Conservation (phyloP, 208 protist species). For the Paratrypanosoma confusum region DNA sequence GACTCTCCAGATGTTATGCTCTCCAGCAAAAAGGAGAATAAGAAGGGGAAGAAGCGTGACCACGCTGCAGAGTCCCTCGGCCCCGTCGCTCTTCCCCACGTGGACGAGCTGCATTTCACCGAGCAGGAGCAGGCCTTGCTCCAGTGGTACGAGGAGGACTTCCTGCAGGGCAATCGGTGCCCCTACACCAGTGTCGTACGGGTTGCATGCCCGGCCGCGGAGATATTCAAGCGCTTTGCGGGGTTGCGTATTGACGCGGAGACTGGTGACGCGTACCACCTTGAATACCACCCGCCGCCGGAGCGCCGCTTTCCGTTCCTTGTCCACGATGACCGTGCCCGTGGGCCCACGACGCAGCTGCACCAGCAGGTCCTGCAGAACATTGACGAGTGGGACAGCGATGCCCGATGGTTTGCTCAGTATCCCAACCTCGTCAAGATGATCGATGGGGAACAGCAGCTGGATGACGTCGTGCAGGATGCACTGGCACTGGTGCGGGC, state of each 20-base stretch:
- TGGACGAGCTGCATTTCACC: slow-evolving; percentile 26
- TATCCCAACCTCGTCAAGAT: slow-evolving; percentile 29
- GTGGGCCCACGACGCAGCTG: slow-evolving; percentile 45
- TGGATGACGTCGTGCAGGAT: slow-evolving; percentile 19
- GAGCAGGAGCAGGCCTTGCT: slow-evolving; percentile 34
- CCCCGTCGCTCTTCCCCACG: slow-evolving; percentile 54
- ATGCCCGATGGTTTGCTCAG: slow-evolving; percentile 33
- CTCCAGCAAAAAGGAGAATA: too few species aligned
- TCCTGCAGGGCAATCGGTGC: slow-evolving; percentile 13
- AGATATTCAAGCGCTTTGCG: slow-evolving; percentile 70
- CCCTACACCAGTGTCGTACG: slow-evolving; percentile 43
- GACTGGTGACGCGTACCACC: slow-evolving; percentile 69
- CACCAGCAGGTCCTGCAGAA: slow-evolving; percentile 59
- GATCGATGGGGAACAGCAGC: slow-evolving; percentile 31
- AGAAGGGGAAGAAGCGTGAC: neutral
- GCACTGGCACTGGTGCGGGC: too few species aligned
- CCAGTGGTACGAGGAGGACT: slow-evolving; percentile 19
- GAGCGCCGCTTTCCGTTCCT: slow-evolving; percentile 53
- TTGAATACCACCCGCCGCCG: slow-evolving; percentile 66
- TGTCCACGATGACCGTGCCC: slow-evolving; percentile 48
- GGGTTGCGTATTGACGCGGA: slow-evolving; percentile 72
- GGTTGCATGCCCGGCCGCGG: slow-evolving; percentile 47
- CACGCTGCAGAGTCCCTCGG: neutral
- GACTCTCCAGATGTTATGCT: too few species aligned
- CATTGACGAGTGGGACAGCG: slow-evolving; percentile 29